phyloP scores from a whole-genome alignment of 805 yeast species.

The Torulaspora microellipsoides region DNA sequence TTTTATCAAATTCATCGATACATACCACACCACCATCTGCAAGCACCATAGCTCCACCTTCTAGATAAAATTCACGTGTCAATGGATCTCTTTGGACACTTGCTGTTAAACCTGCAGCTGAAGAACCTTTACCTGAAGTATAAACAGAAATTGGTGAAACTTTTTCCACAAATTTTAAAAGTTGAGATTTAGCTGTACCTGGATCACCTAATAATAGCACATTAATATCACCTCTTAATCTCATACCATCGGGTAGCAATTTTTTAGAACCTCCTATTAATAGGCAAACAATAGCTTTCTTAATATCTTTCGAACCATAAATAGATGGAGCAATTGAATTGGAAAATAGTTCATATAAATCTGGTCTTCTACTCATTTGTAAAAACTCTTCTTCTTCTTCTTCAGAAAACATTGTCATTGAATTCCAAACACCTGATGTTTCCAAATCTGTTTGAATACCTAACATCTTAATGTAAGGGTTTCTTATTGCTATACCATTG shows the following conservation, averaged over 20 bases:
- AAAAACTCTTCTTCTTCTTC: constrained; percentile 93
- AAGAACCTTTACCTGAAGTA: constrained; percentile 98
- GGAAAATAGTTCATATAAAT: constrained; percentile 80
- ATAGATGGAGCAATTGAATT: constrained; percentile 94
- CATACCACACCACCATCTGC: constrained; percentile 99
- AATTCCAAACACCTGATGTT: constrained; percentile 51
- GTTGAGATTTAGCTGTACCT: constrained; percentile 97
- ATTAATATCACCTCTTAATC: constrained; percentile 95
- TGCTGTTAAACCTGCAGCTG: constrained; percentile 99
- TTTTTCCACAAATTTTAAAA: constrained; percentile 91
- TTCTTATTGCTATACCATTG: constrained; percentile 80
- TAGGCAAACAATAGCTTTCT: constrained; percentile 87
- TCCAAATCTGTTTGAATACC: constrained; percentile 86
- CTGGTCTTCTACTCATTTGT: constrained; percentile 73
- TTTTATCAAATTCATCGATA: constrained; percentile 98
- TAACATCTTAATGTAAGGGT: constrained; percentile 81
- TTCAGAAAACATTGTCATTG: constrained; percentile 60
- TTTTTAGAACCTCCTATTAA: constrained; percentile 94
- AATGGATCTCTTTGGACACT: constrained; percentile 88
- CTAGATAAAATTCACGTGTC: constrained; percentile 88
- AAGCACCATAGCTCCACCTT: constrained; percentile 99
- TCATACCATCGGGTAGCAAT: constrained; percentile 89
- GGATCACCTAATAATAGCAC: constrained; percentile 95
- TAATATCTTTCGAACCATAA: constrained; percentile 89
- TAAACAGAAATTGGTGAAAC: constrained; percentile 92